Percentiles rank a stretch among this genome's conserved stretches.
These are phyloP conservation scores for Aristolochia fimbriata DNA, from an alignment of 164 flowering plant species.

Conservation along the genomic window DNA sequence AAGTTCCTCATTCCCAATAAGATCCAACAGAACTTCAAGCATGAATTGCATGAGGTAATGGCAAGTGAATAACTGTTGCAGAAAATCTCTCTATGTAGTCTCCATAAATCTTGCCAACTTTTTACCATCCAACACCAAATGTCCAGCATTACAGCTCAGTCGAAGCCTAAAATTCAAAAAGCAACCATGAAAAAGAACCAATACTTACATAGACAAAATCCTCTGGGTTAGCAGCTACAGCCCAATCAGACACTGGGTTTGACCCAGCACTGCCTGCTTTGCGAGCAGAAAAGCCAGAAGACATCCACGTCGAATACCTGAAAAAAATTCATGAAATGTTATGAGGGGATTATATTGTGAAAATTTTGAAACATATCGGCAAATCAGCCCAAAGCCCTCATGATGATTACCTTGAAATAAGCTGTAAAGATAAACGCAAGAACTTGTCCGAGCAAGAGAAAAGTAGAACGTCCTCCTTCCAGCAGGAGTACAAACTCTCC, in stretches of 20 bases:
- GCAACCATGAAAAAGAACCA: neutral
- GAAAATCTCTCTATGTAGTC: too few species aligned
- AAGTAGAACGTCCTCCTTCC: slow-evolving; percentile 85
- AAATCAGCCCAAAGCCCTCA: slow-evolving; percentile 3
- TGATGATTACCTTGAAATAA: slow-evolving; percentile 63
- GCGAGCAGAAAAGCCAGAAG: slow-evolving; percentile 66
- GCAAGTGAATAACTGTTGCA: too few species aligned
- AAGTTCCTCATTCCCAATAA: too few species aligned
- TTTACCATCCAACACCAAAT: too few species aligned
- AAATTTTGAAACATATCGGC: neutral
- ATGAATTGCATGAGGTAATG: too few species aligned
- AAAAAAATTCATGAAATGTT: neutral
- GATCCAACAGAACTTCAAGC: too few species aligned
- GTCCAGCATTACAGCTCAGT: too few species aligned
- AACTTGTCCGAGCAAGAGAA: slow-evolving; percentile 84
- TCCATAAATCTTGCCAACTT: too few species aligned
- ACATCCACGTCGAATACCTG: slow-evolving; percentile 82
- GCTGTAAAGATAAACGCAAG: slow-evolving; percentile 84
- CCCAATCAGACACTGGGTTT: slow-evolving; percentile 70
- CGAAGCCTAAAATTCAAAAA: neutral
- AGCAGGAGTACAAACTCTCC: slow-evolving; percentile 82
- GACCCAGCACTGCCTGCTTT: slow-evolving; percentile 34
- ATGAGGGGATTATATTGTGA: neutral
- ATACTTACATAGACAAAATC: slow-evolving; percentile 75
- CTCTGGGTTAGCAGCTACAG: slow-evolving; percentile 62